Evolutionary conservation across 139 green algal species (phyloP), one percentile per base, ranked within the genome.

Genomic region (Monoraphidium neglectum): DNA sequence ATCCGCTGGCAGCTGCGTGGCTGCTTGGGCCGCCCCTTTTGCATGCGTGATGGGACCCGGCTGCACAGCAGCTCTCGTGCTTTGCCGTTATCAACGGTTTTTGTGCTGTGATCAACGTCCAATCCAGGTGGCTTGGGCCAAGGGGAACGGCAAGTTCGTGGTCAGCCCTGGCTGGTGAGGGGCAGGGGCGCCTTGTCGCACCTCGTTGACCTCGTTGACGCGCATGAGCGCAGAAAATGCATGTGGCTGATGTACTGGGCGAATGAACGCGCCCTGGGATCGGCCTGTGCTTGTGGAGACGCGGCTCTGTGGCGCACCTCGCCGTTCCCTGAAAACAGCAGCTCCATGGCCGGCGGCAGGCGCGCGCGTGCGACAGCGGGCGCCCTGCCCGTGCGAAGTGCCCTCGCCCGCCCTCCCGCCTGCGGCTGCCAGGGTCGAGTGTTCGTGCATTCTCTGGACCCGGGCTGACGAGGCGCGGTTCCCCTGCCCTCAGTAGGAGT

Each of bases 371-470:
- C 40, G 43, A 62, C 38, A 30, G 5, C 30, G 8, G 18, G 24
- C 68, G 23, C 24, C 28, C 36, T 69, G 24, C 16, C 24, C 4
- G 56, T n/a, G 18, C 60, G 10, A n/a, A n/a, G n/a, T n/a, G n/a
- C n/a, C n/a, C 63, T 65, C n/a, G 24, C 15, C 26, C 65, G 10
- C 33, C 36, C 0, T 46, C 26, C 62, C 28, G 47, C 8, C 30
- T 15, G 4, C 56, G 56, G 6, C 43, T 2, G 57, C 37, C 75
- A 93, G 89, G 89, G 62, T 94, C 33, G 84, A 90, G 71, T 90
- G 84, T 77, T 90, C 78, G 1, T 90, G 83, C 70, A 82, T 82
- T 1, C 47, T 92, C 56, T 94, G 89, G 89, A 81, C 85, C 28
- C 71, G 83, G 8, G 87, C 82, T 5, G 51, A 84, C 16, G 89